Evolutionary conservation across 2,329 filamentous ascomycete genomes (phyloP), one percentile per base, ranked within the genome.

Genomic region (Xylaria multiplex): DNA sequence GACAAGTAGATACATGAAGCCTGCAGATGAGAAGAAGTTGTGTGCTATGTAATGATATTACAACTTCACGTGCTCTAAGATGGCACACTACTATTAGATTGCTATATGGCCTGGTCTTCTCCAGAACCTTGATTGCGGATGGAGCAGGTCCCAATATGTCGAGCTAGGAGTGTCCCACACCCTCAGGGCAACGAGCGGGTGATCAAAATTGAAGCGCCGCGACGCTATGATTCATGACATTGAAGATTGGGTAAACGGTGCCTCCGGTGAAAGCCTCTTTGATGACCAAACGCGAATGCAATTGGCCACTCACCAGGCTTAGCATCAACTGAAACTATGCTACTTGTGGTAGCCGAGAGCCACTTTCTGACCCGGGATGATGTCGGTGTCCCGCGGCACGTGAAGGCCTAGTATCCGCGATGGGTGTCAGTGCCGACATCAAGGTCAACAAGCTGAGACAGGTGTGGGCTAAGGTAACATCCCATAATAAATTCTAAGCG

Each of bases 271-370:
- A 22, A 43, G 32, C 30, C 7, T 3, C 14, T 49, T 45, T 9
- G 40, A n/a, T 24, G 13, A 32, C 52, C 14, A 46, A 40, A 49
- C 32, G 32, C 30, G 32, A 43, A 19, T 45, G 27, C 22, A 4
- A 62, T 56, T 53, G 27, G 40, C 40, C 30, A 40, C 58, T 54
- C 58, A 61, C 58, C 48, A 9, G 48, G 35, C 22, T 37, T 52
- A 24, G 16, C 42, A 16, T 55, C 42, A 48, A 6, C 42, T 13
- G 9, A 9, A 42, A 37, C 22, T 42, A 54, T 55, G 11, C 32
- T 30, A 14, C 22, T 5, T 35, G 54, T 14, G 27, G 40, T 11
- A 57, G n/a, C 32, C n/a, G 13, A 8, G 43, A 11, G 11, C n/a
- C 9, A 24, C n/a, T 13, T 14, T 48, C 30, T 14, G 11, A 30